Evolutionary conservation across 208 protist species (phyloP).

Genomic region (Leishmania arabica): DNA sequence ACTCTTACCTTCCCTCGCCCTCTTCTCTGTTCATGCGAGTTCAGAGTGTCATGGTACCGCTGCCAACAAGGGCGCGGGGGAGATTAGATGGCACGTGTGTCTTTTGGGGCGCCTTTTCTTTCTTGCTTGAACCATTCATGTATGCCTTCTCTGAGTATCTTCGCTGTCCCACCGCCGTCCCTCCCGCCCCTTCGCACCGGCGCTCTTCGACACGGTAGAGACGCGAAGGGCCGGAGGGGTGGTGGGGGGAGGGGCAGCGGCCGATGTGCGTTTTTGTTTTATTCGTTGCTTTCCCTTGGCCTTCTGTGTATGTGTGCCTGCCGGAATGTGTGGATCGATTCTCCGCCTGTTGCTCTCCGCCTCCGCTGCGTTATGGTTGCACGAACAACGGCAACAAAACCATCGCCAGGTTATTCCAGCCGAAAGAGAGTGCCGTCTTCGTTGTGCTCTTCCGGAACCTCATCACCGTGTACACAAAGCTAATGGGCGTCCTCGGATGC

Average conservation of each 20-base stretch:
- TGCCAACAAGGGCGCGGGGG: no score
- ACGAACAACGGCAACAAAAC: neutral
- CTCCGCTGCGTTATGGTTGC: neutral
- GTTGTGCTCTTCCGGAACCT: neutral
- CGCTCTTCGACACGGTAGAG: neutral
- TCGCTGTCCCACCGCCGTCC: neutral
- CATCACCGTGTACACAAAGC: neutral
- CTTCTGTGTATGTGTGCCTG: neutral
- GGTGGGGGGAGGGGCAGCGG: neutral
- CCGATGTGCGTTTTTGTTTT: slow-evolving; percentile 7
- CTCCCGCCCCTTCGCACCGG: neutral
- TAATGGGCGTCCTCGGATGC: neutral
- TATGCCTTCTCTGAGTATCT: neutral
- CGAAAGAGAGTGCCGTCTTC: neutral
- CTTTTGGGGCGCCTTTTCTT: neutral
- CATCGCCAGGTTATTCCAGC: neutral
- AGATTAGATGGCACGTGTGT: neutral
- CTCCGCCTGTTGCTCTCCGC: neutral
- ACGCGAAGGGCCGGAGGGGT: neutral
- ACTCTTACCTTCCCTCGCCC: neutral
- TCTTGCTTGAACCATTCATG: neutral
- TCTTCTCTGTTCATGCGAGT: neutral
- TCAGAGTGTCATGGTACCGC: neutral
- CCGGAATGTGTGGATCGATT: neutral
- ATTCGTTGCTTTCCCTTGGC: neutral